Evolutionary conservation across 2,329 filamentous ascomycete species (phyloP).

Genomic region (Colletotrichum sojae): DNA sequence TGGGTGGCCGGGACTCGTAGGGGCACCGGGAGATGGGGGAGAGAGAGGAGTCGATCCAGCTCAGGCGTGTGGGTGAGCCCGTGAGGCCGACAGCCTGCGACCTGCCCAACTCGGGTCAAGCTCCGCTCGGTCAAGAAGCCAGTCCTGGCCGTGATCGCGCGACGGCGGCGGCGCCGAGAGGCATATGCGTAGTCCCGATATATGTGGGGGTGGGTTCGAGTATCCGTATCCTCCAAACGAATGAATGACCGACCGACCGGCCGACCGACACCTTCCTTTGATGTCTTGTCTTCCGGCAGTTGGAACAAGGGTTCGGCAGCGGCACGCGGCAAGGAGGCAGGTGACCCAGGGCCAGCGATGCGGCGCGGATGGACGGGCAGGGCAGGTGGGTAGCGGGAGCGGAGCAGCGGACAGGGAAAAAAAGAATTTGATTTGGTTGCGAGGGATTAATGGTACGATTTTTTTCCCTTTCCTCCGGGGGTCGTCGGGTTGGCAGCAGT

Average conservation of each 20-base stretch:
- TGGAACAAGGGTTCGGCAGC: conserved; percentile 20
- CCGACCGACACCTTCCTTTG: not conserved
- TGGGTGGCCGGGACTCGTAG: conserved; percentile 11
- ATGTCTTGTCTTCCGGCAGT: conserved; percentile 2
- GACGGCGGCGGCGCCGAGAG: conserved; percentile 17
- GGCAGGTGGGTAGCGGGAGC: conserved; percentile 6
- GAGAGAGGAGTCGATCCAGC: not conserved
- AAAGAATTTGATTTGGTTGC: not conserved
- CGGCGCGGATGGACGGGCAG: conserved; percentile 6
- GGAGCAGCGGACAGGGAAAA: conserved; percentile 7
- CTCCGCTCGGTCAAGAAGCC: conserved; percentile 28
- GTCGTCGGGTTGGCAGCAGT: not conserved
- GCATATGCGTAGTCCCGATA: conserved; percentile 24
- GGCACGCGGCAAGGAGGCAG: not conserved
- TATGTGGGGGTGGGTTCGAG: not conserved
- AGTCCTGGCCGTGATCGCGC: conserved; percentile 31
- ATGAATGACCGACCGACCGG: too few relatives aligned
- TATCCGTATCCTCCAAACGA: not conserved
- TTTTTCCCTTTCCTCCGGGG: not conserved
- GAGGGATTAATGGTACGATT: conserved; percentile 12
- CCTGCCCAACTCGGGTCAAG: conserved; percentile 17
- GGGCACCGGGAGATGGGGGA: not conserved
- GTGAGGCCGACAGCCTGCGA: not conserved
- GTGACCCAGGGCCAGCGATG: not conserved
- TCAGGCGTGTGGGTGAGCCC: not conserved